Percentiles rank a stretch among this genome's conserved stretches.
phyloP scores from a whole-genome alignment of 108 stramenopile species.

The Nitzschia sp. region DNA sequence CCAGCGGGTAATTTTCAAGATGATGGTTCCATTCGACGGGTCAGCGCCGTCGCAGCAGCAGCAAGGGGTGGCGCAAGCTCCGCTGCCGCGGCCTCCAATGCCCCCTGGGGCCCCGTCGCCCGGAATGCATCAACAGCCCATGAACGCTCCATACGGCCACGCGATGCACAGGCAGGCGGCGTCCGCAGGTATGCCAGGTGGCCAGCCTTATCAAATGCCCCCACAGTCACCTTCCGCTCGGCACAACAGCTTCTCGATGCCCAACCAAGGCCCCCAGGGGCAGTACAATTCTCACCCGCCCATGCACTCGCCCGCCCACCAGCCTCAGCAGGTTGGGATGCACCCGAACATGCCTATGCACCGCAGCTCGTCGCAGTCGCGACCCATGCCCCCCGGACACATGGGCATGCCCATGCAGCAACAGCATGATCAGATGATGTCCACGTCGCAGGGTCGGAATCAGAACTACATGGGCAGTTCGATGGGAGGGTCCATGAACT shows the following conservation, averaged over 20 bases:
- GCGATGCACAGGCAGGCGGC: slow-evolving; percentile 31
- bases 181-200: slow-evolving; percentile 39
- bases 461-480: slow-evolving; percentile 38
- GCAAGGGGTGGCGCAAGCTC: slow-evolving; percentile 32
- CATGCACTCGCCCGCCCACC: slow-evolving; percentile 44
- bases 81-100: slow-evolving; percentile 51
- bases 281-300: slow-evolving; percentile 41
- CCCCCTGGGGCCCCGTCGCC: slow-evolving; percentile 46
- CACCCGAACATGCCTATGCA: slow-evolving; percentile 57
- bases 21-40: slow-evolving; percentile 69
- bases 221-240: slow-evolving; percentile 36
- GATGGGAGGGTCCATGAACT: slow-evolving; percentile 30
- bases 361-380: slow-evolving; percentile 31
- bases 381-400: slow-evolving; percentile 14
- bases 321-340: slow-evolving; percentile 38
- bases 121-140: slow-evolving; percentile 55
- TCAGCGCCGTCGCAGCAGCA: slow-evolving; percentile 52
- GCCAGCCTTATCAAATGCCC: slow-evolving; percentile 39
- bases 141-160: slow-evolving; percentile 38
- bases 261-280: slow-evolving; percentile 27
- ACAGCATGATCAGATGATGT: slow-evolving; percentile 37
- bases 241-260: slow-evolving; percentile 38
- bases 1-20: too few relatives aligned
- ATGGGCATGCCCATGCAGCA: slow-evolving; percentile 47
- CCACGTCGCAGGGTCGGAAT: slow-evolving; percentile 20